Evolutionary conservation across 1,284 basidiomycete genomes (phyloP).

Genomic region (Cystobasidium sp.): DNA sequence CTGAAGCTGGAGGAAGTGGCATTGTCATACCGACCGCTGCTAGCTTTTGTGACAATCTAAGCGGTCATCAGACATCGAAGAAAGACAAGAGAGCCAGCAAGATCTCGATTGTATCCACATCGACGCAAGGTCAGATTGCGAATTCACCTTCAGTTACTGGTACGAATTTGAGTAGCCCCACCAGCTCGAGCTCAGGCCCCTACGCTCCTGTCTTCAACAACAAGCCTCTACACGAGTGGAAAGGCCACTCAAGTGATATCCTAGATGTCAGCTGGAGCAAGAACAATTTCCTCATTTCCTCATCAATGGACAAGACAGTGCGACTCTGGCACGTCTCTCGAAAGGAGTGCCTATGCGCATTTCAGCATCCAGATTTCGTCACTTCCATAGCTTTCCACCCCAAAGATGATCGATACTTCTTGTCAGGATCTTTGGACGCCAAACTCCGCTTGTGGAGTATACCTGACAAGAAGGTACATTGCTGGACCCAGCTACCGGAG

Average conservation of each 20-base stretch:
- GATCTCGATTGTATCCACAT: conserved; percentile 19
- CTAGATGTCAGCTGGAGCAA: conserved; percentile 58
- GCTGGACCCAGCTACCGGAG: conserved; percentile 45
- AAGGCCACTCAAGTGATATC: conserved; percentile 56
- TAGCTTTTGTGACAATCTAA: background rate
- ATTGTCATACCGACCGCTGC: background rate
- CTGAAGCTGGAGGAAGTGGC: conserved; percentile 4
- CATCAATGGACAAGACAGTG: conserved; percentile 59
- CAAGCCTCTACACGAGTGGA: conserved; percentile 54
- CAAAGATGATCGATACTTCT: conserved; percentile 58
- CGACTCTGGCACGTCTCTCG: conserved; percentile 57
- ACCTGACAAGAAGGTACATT: conserved; percentile 25
- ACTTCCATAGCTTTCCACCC: conserved; percentile 55
- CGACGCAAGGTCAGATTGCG: conserved; percentile 3
- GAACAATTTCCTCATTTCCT: conserved; percentile 58
- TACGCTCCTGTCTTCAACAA: conserved; percentile 49
- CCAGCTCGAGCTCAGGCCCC: background rate
- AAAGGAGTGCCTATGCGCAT: conserved; percentile 56
- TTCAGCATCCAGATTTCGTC: conserved; percentile 57
- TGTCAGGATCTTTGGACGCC: conserved; percentile 57
- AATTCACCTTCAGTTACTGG: background rate
- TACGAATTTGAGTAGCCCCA: background rate
- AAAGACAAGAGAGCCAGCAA: conserved; percentile 22
- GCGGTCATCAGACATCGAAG: conserved; percentile 9
- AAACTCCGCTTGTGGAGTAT: conserved; percentile 58